phyloP scores from a whole-genome alignment of 495 filamentous ascomycete genomes.

The Tuber brumale region DNA sequence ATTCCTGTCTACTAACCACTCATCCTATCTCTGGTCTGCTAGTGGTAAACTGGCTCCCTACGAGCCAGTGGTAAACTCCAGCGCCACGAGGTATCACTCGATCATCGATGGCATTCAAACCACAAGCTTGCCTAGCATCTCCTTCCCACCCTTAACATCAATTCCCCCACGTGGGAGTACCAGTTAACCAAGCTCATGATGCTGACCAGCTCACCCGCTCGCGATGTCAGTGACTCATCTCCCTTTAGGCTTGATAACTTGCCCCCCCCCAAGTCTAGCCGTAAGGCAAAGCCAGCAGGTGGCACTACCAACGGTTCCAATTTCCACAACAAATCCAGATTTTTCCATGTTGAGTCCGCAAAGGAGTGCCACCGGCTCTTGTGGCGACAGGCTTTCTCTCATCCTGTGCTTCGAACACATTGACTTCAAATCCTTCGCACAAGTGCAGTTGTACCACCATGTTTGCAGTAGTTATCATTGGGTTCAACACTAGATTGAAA shows the following conservation, averaged over 20 bases:
- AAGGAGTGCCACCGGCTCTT: slow-evolving; percentile 71
- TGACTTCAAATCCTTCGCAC: slow-evolving; percentile 82
- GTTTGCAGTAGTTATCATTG: slow-evolving; percentile 65
- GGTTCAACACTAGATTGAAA: slow-evolving; percentile 55
- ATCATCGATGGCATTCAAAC: too few relatives aligned
- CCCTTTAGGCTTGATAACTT: slow-evolving; percentile 48
- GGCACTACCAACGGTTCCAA: slow-evolving; percentile 69
- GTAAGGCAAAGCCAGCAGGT: slow-evolving; percentile 72
- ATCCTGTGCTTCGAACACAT: slow-evolving; percentile 80
- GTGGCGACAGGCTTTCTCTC: slow-evolving; percentile 75
- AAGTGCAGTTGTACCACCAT: slow-evolving; percentile 77
- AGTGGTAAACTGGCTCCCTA: too few relatives aligned
- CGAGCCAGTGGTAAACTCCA: too few relatives aligned
- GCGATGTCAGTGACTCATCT: slow-evolving; percentile 77
- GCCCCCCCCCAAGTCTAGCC: slow-evolving; percentile 53
- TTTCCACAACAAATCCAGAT: slow-evolving; percentile 69
- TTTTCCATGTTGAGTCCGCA: slow-evolving; percentile 66
- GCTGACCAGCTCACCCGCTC: slow-evolving; percentile 56
- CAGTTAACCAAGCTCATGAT: slow-evolving; percentile 56
- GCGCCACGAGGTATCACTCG: too few relatives aligned
- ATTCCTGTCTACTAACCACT: too few relatives aligned
- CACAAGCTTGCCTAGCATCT: not conserved
- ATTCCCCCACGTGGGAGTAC: slow-evolving; percentile 47
- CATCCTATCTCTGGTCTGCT: too few relatives aligned
- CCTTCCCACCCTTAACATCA: slow-evolving; percentile 22